phyloP scores from a whole-genome alignment of 2,329 filamentous ascomycete species.

The Sclerotinia subarctica region DNA sequence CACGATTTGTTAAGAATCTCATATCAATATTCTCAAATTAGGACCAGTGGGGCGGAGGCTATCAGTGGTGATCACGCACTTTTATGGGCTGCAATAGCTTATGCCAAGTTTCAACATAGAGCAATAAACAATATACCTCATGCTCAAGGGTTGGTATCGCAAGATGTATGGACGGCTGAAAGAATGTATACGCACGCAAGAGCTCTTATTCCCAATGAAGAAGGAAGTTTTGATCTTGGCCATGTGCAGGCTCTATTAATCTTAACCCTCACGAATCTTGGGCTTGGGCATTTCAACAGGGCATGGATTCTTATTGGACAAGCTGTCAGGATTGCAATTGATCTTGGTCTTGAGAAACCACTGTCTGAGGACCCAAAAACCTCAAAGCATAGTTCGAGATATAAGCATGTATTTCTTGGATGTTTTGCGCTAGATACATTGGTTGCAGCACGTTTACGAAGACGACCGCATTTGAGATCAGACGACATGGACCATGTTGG shows the following conservation, averaged over 20 bases:
- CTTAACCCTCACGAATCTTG: conserved; percentile 61
- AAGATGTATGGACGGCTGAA: conserved; percentile 36
- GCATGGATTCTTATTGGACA: conserved; percentile 65
- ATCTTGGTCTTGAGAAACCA: conserved; percentile 42
- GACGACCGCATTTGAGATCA: conserved; percentile 48
- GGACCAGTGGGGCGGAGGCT: conserved; percentile 15
- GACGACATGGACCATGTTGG: conserved; percentile 48
- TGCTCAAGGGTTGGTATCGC: conserved; percentile 27
- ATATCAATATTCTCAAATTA: conserved; percentile 35
- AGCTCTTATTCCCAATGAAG: conserved; percentile 48
- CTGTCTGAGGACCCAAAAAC: conserved; percentile 28
- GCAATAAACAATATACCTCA: conserved; percentile 35
- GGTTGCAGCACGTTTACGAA: conserved; percentile 50
- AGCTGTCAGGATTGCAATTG: conserved; percentile 54
- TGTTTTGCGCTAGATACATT: conserved; percentile 63
- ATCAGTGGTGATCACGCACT: conserved; percentile 49
- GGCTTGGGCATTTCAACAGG: conserved; percentile 51
- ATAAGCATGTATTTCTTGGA: conserved; percentile 50
- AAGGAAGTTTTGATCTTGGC: conserved; percentile 48
- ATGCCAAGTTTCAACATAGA: conserved; percentile 52
- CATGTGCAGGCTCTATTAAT: conserved; percentile 57
- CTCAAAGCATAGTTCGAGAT: conserved; percentile 33
- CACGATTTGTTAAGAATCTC: conserved; percentile 42
- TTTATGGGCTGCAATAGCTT: conserved; percentile 57
- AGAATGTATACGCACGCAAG: conserved; percentile 52